Conservation (phyloP, 768 basidiomycete species). For the Hydnomerulius pinastri region DNA sequence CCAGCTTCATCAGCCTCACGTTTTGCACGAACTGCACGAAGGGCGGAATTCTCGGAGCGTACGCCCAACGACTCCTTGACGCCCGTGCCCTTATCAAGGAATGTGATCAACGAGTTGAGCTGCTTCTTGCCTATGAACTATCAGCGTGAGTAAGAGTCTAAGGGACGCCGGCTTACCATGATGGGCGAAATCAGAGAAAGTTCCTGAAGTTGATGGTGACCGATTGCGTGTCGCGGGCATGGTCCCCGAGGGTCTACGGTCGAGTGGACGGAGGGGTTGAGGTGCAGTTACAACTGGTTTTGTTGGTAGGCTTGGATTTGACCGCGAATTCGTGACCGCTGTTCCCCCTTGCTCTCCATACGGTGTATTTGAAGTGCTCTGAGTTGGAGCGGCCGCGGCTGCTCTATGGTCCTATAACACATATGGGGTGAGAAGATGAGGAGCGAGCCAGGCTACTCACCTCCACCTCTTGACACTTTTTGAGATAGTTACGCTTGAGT, state of each 20-base stretch:
- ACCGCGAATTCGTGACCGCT: slow-evolving; percentile 41
- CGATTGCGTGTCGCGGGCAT: slow-evolving; percentile 58
- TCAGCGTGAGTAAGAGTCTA: neutral
- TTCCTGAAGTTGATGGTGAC: slow-evolving; percentile 78
- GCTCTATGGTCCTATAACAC: slow-evolving; percentile 66
- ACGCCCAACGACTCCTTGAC: slow-evolving; percentile 61
- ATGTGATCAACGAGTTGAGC: slow-evolving; percentile 81
- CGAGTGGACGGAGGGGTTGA: slow-evolving; percentile 73
- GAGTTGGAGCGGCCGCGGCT: slow-evolving; percentile 37
- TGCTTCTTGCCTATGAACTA: slow-evolving; percentile 71
- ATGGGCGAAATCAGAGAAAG: slow-evolving; percentile 85
- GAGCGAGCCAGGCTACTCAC: slow-evolving; percentile 39
- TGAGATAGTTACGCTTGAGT: slow-evolving; percentile 75
- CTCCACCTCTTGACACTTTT: slow-evolving; percentile 88
- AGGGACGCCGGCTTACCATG: slow-evolving; percentile 50
- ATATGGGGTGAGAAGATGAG: slow-evolving; percentile 10
- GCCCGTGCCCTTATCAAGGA: slow-evolving; percentile 75
- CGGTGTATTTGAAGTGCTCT: slow-evolving; percentile 28
- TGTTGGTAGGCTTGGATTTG: slow-evolving; percentile 46
- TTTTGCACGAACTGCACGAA: slow-evolving; percentile 80
- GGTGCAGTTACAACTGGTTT: slow-evolving; percentile 66
- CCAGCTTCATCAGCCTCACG: slow-evolving; percentile 92
- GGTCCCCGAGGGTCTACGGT: slow-evolving; percentile 70
- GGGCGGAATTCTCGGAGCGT: slow-evolving; percentile 60
- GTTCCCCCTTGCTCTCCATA: slow-evolving; percentile 32